Evolutionary conservation across 345 rosid species (phyloP), one percentile per base, ranked within the genome.

Genomic region (Conringia planisiliqua): DNA sequence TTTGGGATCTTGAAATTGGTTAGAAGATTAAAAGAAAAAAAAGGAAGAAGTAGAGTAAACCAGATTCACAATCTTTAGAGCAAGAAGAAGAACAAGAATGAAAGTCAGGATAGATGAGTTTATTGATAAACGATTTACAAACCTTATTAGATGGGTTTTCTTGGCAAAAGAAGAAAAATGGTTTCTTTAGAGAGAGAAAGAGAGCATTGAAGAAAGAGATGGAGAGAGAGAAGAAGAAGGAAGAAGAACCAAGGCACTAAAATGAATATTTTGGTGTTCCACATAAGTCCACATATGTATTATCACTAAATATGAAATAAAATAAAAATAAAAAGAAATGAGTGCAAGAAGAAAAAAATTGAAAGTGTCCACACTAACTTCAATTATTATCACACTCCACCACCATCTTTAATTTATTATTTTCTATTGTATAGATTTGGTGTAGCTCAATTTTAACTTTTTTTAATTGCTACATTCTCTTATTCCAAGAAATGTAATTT

Each of bases 301-400:
- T 70, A 77, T 70, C 80, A 70, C 72, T 55, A 54, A 47, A 77
- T 46, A 10, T 43, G 36, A 70, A 51, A 70, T 68, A 55, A 70
- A 70, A 62, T 36, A 44, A 44, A 30, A 5, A 12, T 8, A 33
- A 11, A 54, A 52, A 54, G 70, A 76, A 62, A 54, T 70, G 75
- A 62, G 71, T 70, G 59, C 75, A 56, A 76, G 52, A 67, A 4
- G 73, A 63, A 70, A 11, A 43, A 50, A 70, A 62, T 13, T 24
- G 43, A 56, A 77, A 77, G 76, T 70, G 76, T 70, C 80, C 66
- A 77, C 80, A 77, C 67, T 70, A 47, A 64, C 38, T 77, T 70
- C 76, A 77, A 70, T 70, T 77, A 77, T 77, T 77, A 63, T 77
- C 72, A 63, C 80, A 77, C 71, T 70, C 80, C 80, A 76, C 72